A percentile compares a stretch with the other conserved stretches of the same genome.
Evolutionary conservation across 2,329 filamentous ascomycete species (phyloP).

Genomic region (Alternaria triticina): DNA sequence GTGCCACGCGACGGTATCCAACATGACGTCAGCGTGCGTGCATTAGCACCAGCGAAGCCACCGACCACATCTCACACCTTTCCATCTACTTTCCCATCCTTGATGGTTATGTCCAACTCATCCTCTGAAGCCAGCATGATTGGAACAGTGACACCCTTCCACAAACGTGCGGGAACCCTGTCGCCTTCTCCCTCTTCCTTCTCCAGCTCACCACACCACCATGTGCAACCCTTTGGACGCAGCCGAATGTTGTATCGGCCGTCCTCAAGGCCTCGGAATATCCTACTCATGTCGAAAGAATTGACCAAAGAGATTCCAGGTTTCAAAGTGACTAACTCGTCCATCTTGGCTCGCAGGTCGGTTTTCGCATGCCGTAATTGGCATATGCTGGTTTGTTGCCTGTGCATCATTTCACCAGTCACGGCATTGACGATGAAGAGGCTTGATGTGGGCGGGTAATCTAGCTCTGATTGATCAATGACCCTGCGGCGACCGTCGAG

Average conservation of each 20-base stretch:
- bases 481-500: not conserved
- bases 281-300: not conserved
- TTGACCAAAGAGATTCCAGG: not conserved
- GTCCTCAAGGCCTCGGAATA: not conserved
- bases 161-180: not conserved
- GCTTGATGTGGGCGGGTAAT: not conserved
- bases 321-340: not conserved
- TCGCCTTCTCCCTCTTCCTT: not conserved
- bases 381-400: not conserved
- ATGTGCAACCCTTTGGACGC: not conserved
- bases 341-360: not conserved
- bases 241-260: not conserved
- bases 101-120: not conserved
- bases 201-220: not conserved
- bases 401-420: not conserved
- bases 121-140: conserved; percentile 1
- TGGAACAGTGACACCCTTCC: not conserved
- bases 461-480: not conserved
- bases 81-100: not conserved
- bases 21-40: conserved; percentile 4
- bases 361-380: not conserved
- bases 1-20: not conserved
- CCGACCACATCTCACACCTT: not conserved
- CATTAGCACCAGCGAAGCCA: not conserved
- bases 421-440: not conserved